Percentiles rank a stretch among this genome's conserved stretches.
Evolutionary conservation across 1,284 basidiomycete genomes (phyloP).

Genomic region (Pyrrhoderma lamaoense): DNA sequence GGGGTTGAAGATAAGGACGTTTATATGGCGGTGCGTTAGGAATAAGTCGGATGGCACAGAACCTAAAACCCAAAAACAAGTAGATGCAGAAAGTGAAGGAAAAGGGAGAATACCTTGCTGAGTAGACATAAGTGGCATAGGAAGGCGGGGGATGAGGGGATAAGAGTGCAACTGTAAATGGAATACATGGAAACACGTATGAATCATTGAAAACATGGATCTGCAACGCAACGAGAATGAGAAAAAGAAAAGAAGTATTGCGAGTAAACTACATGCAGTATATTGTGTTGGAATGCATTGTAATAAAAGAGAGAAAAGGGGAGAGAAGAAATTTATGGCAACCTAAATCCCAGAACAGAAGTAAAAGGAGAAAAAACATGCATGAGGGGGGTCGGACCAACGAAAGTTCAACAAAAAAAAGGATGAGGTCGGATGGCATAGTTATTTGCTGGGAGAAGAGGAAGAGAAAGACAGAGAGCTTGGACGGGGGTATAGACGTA

Average conservation of each 20-base stretch:
- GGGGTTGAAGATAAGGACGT: too few relatives aligned
- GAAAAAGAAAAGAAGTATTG: not conserved
- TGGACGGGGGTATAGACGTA: not conserved
- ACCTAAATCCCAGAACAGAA: too few relatives aligned
- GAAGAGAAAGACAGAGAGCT: not conserved
- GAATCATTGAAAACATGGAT: not conserved
- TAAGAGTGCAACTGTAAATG: too few relatives aligned
- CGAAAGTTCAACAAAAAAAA: not conserved
- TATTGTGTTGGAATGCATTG: not conserved
- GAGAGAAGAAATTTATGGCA: not conserved
- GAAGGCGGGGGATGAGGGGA: not conserved
- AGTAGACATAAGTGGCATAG: not conserved
- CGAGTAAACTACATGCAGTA: conserved; percentile 7
- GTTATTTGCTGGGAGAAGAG: not conserved
- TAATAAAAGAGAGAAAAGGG: not conserved
- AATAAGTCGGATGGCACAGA: too few relatives aligned
- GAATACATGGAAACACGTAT: not conserved
- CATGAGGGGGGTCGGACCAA: conserved; percentile 1
- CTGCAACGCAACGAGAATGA: not conserved
- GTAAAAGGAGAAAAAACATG: not conserved
- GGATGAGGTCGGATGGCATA: not conserved
- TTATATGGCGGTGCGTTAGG: too few relatives aligned
- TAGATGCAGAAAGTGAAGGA: not conserved
- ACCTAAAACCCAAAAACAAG: not conserved
- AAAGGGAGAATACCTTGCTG: not conserved